Percentiles rank a stretch among this genome's conserved stretches.
Evolutionary conservation across 2,329 filamentous ascomycete genomes (phyloP).

Genomic region (Periconia sp.): DNA sequence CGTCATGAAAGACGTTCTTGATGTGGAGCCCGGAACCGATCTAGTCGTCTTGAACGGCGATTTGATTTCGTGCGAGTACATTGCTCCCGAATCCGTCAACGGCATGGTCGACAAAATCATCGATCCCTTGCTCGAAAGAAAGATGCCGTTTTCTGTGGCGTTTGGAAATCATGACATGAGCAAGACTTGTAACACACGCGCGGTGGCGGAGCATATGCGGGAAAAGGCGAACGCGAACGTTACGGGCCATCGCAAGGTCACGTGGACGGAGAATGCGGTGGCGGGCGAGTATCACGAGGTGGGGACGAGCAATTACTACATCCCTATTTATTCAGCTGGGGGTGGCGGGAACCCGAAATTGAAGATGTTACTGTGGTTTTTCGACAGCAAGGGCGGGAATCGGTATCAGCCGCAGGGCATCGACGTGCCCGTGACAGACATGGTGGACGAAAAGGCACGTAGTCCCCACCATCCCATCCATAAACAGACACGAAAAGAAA

Average conservation of each 20-base stretch:
- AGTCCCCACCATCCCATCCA: slow-evolving; percentile 1
- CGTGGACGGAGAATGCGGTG: slow-evolving; percentile 49
- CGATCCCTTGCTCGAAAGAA: slow-evolving; percentile 54
- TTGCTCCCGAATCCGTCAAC: slow-evolving; percentile 19
- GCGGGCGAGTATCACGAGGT: slow-evolving; percentile 35
- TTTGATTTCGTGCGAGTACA: slow-evolving; percentile 65
- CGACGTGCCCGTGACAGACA: slow-evolving; percentile 14
- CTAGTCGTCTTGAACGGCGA: slow-evolving; percentile 73
- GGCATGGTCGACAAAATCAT: slow-evolving; percentile 26
- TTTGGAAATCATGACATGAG: slow-evolving; percentile 70
- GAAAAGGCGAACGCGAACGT: slow-evolving; percentile 52
- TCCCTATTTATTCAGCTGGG: slow-evolving; percentile 50
- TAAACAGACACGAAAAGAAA: too few species aligned
- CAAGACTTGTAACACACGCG: slow-evolving; percentile 24
- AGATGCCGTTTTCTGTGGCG: slow-evolving; percentile 64
- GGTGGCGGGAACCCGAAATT: slow-evolving; percentile 32
- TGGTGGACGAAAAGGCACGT: slow-evolving; percentile 26
- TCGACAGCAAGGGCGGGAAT: slow-evolving; percentile 53
- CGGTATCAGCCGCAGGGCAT: slow-evolving; percentile 18
- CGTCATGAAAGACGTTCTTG: slow-evolving; percentile 62
- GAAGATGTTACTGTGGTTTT: slow-evolving; percentile 68
- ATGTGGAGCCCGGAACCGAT: slow-evolving; percentile 55
- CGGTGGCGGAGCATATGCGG: slow-evolving; percentile 29
- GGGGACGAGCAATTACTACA: slow-evolving; percentile 55
- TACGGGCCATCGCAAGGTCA: slow-evolving; percentile 27